Evolutionary conservation across 192 early-diverging fungal genomes (phyloP), one percentile per base, ranked within the genome.

Genomic region (Coemansia sp.): DNA sequence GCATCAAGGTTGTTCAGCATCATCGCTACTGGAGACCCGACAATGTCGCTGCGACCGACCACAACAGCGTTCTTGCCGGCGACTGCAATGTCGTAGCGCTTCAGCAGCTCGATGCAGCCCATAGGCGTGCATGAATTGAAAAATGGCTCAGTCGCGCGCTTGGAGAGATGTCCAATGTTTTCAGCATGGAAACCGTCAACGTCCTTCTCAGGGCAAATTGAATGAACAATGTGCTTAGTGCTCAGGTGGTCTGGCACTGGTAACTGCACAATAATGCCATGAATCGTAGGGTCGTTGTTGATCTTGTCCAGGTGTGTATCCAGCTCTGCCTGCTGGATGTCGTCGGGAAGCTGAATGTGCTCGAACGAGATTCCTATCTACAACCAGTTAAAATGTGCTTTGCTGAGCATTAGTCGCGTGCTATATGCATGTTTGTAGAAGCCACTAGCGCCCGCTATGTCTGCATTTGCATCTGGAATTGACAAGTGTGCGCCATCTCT

Each of bases 161-260:
- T 95, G 35, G 89, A 89, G 59, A 99, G 80, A 39, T 89, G 83
- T 47, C 97, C 97, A 64, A 96, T 93, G 85, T 99, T 98, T 57
- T 86, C 68, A 20, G 93, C 88, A 71, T 99, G 97, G 78, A 99
- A 95, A 83, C 97, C 97, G 71, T 99, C 97, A n/a, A 99, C 95
- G 74, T 99, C 97, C 73, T 98, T 99, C 56, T 84, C 72, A 3
- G 87, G 84, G 59, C 88, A 79, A 61, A 99, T 92, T 26, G 92
- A 83, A 63, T 96, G 93, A 43, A 91, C 94, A 37, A 97, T 82
- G 19, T 84, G 78, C 57, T 79, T 77, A 66, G 96, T 94, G 66
- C 90, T 88, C 47, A 99, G 85, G 65, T 93, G 90, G 2, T 80
- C 75, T 13, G 97, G 95, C 11, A 99, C 76, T 23, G 97, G 97